These are phyloP conservation scores for Lavandula angustifolia DNA, from an alignment of 257 asterid species.

Conservation along the genomic window DNA sequence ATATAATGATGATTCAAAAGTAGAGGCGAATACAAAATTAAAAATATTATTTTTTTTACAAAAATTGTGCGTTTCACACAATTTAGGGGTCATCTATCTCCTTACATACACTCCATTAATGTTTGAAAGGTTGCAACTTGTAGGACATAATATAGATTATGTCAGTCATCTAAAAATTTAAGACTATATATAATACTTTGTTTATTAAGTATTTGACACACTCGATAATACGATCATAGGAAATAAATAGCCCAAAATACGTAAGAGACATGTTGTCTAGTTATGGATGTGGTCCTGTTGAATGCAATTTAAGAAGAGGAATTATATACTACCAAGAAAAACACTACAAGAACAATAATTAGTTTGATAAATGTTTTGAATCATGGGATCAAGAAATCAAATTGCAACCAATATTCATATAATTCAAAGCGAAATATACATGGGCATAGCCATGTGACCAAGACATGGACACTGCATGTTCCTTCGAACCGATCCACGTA, in stretches of 20 bases:
- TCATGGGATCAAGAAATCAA: slow-evolving; percentile 36
- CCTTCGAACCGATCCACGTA: slow-evolving; percentile 33
- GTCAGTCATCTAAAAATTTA: too few relatives aligned
- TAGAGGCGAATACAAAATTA: too few relatives aligned
- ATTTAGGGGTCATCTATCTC: too few relatives aligned
- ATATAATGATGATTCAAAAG: too few relatives aligned
- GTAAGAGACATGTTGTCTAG: slow-evolving; percentile 6
- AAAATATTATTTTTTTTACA: too few relatives aligned
- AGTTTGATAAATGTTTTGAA: slow-evolving; percentile 31
- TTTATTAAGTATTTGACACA: background rate
- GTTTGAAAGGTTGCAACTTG: too few relatives aligned
- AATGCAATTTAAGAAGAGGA: background rate
- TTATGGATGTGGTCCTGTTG: slow-evolving; percentile 24
- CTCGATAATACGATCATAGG: background rate
- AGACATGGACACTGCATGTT: slow-evolving; percentile 42
- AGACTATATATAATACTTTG: too few relatives aligned
- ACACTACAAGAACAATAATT: slow-evolving; percentile 23
- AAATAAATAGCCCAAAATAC: background rate
- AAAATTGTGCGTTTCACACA: too few relatives aligned
- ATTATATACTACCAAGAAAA: slow-evolving; percentile 22
- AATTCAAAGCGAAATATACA: slow-evolving; percentile 33
- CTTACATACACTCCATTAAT: too few relatives aligned
- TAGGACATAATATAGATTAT: too few relatives aligned
- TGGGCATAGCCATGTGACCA: slow-evolving; percentile 52
- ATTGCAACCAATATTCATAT: slow-evolving; percentile 14